These are phyloP conservation scores for Laetiporus sulphureus DNA, from an alignment of 1,284 basidiomycete genomes.

Conservation along the genomic window DNA sequence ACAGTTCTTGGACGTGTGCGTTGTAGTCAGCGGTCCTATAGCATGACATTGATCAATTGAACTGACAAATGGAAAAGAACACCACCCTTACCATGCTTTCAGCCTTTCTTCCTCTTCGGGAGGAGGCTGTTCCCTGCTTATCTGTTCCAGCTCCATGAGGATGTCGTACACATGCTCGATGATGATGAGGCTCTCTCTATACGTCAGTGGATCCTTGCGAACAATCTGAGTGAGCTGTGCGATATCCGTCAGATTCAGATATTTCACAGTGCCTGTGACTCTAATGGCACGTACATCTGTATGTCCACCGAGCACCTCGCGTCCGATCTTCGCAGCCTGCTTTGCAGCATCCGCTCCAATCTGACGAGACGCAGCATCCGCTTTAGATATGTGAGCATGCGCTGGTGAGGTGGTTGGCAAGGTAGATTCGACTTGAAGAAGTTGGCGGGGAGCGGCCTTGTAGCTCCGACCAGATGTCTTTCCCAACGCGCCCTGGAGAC, in stretches of 20 bases:
- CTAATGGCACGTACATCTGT: conserved; percentile 40
- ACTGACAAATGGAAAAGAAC: background rate
- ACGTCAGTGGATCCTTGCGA: conserved; percentile 67
- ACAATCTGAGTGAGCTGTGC: conserved; percentile 50
- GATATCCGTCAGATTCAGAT: too few relatives aligned
- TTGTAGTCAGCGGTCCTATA: conserved; percentile 58
- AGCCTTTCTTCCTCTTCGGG: conserved; percentile 51
- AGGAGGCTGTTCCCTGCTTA: conserved; percentile 72
- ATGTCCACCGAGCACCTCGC: conserved; percentile 54
- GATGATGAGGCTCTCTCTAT: conserved; percentile 72
- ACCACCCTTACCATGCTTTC: conserved; percentile 43
- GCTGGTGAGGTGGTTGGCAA: conserved; percentile 39
- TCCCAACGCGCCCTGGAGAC: conserved; percentile 93
- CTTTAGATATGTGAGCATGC: conserved; percentile 54
- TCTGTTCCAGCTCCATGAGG: conserved; percentile 82
- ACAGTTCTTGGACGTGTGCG: conserved; percentile 65
- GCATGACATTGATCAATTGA: background rate
- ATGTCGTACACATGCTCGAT: conserved; percentile 87
- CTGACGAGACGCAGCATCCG: conserved; percentile 32
- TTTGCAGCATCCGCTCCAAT: conserved; percentile 50
- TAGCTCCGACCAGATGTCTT: conserved; percentile 89
- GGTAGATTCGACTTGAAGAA: conserved; percentile 82
- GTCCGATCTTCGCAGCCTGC: conserved; percentile 67
- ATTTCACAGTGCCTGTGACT: too few relatives aligned
- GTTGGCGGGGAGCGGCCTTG: conserved; percentile 92